phyloP scores from a whole-genome alignment of 2,329 filamentous ascomycete genomes.

The Neodidymelliopsis sp. region DNA sequence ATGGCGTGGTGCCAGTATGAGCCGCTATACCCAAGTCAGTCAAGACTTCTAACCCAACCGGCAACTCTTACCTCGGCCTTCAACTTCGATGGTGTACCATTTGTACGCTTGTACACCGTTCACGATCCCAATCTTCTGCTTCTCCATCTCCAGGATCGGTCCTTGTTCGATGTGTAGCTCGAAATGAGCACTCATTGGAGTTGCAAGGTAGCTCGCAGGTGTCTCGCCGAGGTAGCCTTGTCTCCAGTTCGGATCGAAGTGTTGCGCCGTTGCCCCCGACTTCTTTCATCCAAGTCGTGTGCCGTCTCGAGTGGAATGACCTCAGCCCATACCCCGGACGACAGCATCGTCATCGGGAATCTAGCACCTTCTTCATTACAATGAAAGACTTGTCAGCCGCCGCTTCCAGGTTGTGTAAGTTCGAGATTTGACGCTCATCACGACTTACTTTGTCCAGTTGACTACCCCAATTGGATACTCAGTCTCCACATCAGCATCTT shows the following conservation, averaged over 20 bases:
- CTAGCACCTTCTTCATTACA: slow-evolving; percentile 84
- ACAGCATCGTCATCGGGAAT: slow-evolving; percentile 77
- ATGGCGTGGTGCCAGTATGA: slow-evolving; percentile 78
- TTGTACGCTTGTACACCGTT: slow-evolving; percentile 77
- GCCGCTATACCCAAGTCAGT: no score
- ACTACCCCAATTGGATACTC: slow-evolving; percentile 76
- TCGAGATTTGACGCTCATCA: no score
- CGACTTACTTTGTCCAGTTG: slow-evolving; percentile 84
- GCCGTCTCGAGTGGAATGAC: slow-evolving; percentile 66
- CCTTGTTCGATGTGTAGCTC: slow-evolving; percentile 89
- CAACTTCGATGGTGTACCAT: slow-evolving; percentile 73
- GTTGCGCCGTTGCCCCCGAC: slow-evolving; percentile 67
- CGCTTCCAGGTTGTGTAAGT: no score
- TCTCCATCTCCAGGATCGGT: slow-evolving; percentile 71
- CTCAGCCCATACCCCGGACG: slow-evolving; percentile 80
- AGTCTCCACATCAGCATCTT: slow-evolving; percentile 72
- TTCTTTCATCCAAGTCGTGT: slow-evolving; percentile 70
- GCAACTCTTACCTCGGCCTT: slow-evolving; percentile 72
- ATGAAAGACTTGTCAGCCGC: no score
- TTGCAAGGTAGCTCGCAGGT: slow-evolving; percentile 64
- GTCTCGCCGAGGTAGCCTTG: slow-evolving; percentile 72
- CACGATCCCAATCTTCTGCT: slow-evolving; percentile 73
- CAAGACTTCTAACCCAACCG: no score
- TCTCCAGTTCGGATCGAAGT: slow-evolving; percentile 71
- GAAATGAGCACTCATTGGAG: slow-evolving; percentile 78